These are phyloP conservation scores for Mucor ambiguus DNA, from an alignment of 371 early-diverging fungal genomes.

Conservation along the genomic window DNA sequence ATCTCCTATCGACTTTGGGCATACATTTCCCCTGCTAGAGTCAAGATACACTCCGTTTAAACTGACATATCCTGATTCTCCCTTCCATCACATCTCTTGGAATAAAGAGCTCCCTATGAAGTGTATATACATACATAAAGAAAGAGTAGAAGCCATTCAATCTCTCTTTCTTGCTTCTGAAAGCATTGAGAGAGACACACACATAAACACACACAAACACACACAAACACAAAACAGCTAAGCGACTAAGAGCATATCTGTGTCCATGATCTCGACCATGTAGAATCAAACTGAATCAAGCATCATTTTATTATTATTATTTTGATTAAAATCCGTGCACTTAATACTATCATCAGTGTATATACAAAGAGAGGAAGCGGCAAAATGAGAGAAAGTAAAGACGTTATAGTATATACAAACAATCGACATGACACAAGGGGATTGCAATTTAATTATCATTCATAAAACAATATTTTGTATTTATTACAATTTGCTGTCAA, in stretches of 20 bases:
- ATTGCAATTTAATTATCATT: conserved; percentile 1
- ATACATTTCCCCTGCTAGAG: not conserved
- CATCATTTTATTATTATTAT: not conserved
- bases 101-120: not conserved
- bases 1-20: not conserved
- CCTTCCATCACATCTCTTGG: conserved; percentile 4
- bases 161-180: not conserved
- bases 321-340: conserved; percentile 1
- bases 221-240: not conserved
- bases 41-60: conserved; percentile 3
- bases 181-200: too few relatives aligned
- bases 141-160: not conserved
- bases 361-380: not conserved
- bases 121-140: not conserved
- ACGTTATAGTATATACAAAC: not conserved
- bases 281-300: not conserved
- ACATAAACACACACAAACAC: too few relatives aligned
- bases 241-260: not conserved
- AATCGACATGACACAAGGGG: not conserved
- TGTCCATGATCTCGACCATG: not conserved
- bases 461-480: not conserved
- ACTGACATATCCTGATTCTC: conserved; percentile 5
- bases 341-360: not conserved
- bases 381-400: not conserved
- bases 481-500: conserved; percentile 6